Conservation (phyloP, 2,329 filamentous ascomycete species). For the Colletotrichum filicis region DNA sequence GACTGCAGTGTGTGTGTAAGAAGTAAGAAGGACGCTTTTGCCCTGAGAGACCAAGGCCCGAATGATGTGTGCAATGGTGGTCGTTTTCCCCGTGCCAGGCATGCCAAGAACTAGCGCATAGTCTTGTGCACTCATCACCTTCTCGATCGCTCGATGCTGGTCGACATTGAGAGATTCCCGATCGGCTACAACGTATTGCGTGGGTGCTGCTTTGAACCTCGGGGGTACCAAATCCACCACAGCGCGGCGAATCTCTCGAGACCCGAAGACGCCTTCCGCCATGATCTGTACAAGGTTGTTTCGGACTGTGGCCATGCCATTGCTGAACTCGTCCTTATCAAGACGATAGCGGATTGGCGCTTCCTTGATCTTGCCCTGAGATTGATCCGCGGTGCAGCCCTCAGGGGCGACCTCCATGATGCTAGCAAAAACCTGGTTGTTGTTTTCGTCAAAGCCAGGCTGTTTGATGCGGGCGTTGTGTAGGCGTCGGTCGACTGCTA, state of each 20-base stretch:
- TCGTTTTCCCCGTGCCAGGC: constrained; percentile 98
- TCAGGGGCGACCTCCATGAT: constrained; percentile 86
- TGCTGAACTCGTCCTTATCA: constrained; percentile 98
- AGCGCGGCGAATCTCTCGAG: constrained; percentile 78
- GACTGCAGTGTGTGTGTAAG: constrained; percentile 96
- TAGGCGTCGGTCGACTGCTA: constrained; percentile 89
- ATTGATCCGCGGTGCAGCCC: constrained; percentile 61
- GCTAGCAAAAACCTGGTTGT: constrained; percentile 88
- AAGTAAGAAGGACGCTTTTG: constrained; percentile 92
- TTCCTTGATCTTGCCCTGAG: constrained; percentile 62
- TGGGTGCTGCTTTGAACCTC: constrained; percentile 74
- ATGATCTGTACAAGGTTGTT: constrained; percentile 96
- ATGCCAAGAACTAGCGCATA: constrained; percentile 98
- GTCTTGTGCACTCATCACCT: constrained; percentile 95
- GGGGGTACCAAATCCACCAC: constrained; percentile 83
- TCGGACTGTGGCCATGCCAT: constrained; percentile 93
- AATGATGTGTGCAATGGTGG: constrained; percentile 97
- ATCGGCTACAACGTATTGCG: constrained; percentile 71
- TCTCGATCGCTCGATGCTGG: constrained; percentile 86
- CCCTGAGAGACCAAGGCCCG: constrained; percentile 87
- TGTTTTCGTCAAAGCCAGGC: constrained; percentile 77
- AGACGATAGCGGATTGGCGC: constrained; percentile 79
- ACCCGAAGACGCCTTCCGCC: constrained; percentile 79
- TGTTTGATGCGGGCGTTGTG: constrained; percentile 85
- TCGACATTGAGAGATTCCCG: constrained; percentile 83